These are phyloP conservation scores for Prosopis cineraria DNA, from an alignment of 306 rosid genomes.

Conservation along the genomic window DNA sequence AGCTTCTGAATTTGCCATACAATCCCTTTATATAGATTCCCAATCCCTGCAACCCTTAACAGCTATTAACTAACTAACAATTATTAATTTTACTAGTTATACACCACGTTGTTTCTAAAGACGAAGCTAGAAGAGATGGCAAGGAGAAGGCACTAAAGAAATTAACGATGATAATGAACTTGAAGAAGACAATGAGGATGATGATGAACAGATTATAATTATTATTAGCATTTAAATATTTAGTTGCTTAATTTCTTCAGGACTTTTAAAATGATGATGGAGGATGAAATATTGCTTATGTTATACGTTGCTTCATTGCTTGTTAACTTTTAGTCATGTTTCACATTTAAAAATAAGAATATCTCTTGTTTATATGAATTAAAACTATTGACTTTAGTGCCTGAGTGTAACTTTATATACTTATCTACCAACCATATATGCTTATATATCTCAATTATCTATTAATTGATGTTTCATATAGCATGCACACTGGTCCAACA, in stretches of 20 bases:
- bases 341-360: not conserved
- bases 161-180: not conserved
- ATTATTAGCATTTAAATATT: not conserved
- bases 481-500: not conserved
- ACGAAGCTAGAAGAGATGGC: not conserved
- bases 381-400: not conserved
- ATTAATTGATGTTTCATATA: not conserved
- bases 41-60: too few species aligned
- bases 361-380: not conserved
- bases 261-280: not conserved
- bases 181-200: not conserved
- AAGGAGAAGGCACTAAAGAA: not conserved
- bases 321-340: not conserved
- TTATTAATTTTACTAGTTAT: too few species aligned
- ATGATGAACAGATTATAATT: not conserved
- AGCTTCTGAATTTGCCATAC: too few species aligned
- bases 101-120: not conserved
- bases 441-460: not conserved
- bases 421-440: not conserved
- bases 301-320: not conserved
- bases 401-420: not conserved
- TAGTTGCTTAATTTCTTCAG: not conserved
- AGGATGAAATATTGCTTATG: not conserved
- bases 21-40: too few species aligned
- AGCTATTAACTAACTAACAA: too few species aligned